phyloP scores from a whole-genome alignment of 768 basidiomycete species.

The Lactarius evosmus region DNA sequence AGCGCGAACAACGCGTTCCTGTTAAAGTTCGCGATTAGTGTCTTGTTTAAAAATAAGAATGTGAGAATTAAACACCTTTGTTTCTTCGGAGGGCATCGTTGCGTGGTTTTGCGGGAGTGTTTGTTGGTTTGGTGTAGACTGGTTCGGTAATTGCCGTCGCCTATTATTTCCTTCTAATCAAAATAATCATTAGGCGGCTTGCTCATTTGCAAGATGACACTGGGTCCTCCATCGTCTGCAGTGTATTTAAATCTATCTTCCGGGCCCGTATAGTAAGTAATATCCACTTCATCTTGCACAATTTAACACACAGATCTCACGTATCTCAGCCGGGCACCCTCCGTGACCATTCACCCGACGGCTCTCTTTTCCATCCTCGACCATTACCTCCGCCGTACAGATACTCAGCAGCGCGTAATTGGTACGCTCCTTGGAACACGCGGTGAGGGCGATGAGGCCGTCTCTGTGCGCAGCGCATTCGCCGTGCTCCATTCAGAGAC shows the following conservation, averaged over 20 bases:
- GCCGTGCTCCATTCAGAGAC: constrained; percentile 92
- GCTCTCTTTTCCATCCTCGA: constrained; percentile 94
- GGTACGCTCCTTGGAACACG: constrained; percentile 91
- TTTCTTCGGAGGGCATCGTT: constrained; percentile 86
- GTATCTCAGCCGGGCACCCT: constrained; percentile 57
- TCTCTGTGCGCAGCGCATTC: constrained; percentile 83
- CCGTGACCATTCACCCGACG: constrained; percentile 84
- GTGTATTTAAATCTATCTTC: constrained; percentile 38
- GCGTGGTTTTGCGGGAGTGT: constrained; percentile 24
- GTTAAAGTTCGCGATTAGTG: background rate
- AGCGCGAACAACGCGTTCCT: constrained; percentile 82
- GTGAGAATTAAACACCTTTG: constrained; percentile 58
- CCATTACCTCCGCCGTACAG: constrained; percentile 88
- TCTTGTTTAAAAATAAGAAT: background rate
- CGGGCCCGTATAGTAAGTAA: constrained; percentile 38
- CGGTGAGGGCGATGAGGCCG: constrained; percentile 43
- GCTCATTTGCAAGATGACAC: constrained; percentile 42
- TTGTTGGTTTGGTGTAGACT: constrained; percentile 29
- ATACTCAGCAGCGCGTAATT: constrained; percentile 83
- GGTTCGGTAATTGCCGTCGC: constrained; percentile 32
- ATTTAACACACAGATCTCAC: background rate
- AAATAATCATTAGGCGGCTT: too few species aligned
- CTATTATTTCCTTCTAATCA: background rate
- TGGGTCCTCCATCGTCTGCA: constrained; percentile 47
- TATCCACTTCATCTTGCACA: background rate